Conservation (phyloP, 805 yeast genomes). For the Starmerella scarabaei region DNA sequence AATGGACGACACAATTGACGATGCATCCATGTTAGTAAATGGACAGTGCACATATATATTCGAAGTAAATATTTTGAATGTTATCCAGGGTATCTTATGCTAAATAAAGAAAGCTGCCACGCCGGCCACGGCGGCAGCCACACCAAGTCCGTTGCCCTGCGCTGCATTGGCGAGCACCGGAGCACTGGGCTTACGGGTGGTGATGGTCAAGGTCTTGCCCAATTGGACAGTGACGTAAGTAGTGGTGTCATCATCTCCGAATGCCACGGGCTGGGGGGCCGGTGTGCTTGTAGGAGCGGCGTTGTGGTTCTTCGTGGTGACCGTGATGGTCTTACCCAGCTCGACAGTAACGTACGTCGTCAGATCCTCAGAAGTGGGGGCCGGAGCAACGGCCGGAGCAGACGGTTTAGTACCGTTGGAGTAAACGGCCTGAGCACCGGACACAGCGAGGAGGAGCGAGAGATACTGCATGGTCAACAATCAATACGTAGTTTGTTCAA, state of each 20-base stretch:
- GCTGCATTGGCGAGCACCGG: constrained; percentile 11
- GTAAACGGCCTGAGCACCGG: constrained; percentile 5
- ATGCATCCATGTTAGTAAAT: too few species aligned
- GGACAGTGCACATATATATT: too few species aligned
- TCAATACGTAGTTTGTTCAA: not conserved
- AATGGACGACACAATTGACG: too few species aligned
- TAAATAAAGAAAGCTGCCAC: not conserved
- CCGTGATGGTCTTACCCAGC: constrained; percentile 20
- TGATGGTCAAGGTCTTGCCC: constrained; percentile 20
- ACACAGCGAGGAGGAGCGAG: not conserved
- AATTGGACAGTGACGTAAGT: constrained; percentile 18
- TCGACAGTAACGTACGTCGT: constrained; percentile 19
- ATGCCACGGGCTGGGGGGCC: not conserved
- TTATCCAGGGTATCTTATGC: too few species aligned
- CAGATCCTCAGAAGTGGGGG: constrained; percentile 2
- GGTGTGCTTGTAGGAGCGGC: constrained; percentile 3
- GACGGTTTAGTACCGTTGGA: constrained; percentile 1
- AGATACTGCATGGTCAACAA: not conserved
- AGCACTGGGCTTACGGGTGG: constrained; percentile 8
- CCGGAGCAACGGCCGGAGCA: constrained; percentile 1
- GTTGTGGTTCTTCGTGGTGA: constrained; percentile 15
- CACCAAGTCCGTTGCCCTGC: constrained; percentile 12
- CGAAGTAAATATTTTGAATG: too few species aligned
- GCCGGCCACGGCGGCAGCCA: constrained; percentile 17
- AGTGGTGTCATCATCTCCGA: constrained; percentile 7